These are phyloP conservation scores for Geotrichum citri-aurantii DNA, from an alignment of 1,139 yeast genomes.

Conservation along the genomic window DNA sequence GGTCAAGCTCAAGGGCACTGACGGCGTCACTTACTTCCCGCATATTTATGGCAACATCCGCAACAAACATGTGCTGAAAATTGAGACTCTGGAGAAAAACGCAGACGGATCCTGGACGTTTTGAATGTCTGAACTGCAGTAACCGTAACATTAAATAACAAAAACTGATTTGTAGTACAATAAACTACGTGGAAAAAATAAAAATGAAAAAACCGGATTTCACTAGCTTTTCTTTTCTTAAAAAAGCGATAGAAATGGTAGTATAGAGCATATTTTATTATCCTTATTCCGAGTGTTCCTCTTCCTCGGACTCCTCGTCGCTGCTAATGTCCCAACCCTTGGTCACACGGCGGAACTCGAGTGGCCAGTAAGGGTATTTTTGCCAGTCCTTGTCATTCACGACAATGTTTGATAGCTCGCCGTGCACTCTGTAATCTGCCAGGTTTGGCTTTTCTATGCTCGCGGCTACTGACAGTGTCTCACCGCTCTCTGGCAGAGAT, in stretches of 20 bases:
- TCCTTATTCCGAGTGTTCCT: conserved; percentile 4
- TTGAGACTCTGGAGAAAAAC: conserved; percentile 21
- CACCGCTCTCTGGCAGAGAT: background rate
- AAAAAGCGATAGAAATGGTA: background rate
- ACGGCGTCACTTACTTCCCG: conserved; percentile 23
- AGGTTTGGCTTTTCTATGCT: background rate
- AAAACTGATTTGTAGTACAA: too few relatives aligned
- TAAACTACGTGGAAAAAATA: too few relatives aligned
- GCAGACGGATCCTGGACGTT: conserved; percentile 10
- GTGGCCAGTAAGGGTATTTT: conserved; percentile 36
- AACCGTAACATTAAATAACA: too few relatives aligned
- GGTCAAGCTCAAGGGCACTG: conserved; percentile 25
- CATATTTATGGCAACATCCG: conserved; percentile 31
- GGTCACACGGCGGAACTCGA: conserved; percentile 29
- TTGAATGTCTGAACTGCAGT: background rate
- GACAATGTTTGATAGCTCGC: conserved; percentile 36
- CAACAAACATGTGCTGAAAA: conserved; percentile 27
- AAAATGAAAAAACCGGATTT: too few relatives aligned
- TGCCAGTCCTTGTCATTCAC: conserved; percentile 36
- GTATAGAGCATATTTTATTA: conserved; percentile 3
- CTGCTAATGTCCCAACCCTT: conserved; percentile 26
- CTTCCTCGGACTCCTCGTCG: conserved; percentile 22
- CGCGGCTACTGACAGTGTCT: background rate
- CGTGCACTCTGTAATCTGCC: conserved; percentile 24
- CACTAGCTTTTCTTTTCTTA: background rate